These are phyloP conservation scores for Thelonectria olida DNA, from an alignment of 2,329 filamentous ascomycete species.

Conservation along the genomic window DNA sequence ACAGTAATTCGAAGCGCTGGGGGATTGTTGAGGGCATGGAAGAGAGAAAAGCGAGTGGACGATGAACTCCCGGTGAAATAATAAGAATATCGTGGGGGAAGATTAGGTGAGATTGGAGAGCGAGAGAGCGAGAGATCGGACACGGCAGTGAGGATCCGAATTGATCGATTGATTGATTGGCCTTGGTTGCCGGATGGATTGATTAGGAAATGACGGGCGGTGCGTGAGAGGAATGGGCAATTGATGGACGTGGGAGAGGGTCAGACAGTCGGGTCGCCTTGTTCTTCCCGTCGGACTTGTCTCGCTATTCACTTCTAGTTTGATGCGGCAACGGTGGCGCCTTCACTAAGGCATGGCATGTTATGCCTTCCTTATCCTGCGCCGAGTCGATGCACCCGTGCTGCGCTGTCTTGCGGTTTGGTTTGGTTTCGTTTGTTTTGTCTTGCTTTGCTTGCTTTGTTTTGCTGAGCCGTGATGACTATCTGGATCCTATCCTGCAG, in stretches of 20 bases:
- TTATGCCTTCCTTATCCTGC: slow-evolving; percentile 4
- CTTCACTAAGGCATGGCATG: background rate
- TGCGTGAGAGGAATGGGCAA: slow-evolving; percentile 8
- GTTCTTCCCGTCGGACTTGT: slow-evolving; percentile 19
- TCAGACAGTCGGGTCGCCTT: background rate
- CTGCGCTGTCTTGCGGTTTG: background rate
- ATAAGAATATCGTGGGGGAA: background rate
- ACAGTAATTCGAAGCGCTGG: slow-evolving; percentile 9
- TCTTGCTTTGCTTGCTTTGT: slow-evolving; percentile 8
- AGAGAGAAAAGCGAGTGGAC: slow-evolving; percentile 7
- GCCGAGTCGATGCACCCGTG: background rate
- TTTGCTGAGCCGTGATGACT: background rate
- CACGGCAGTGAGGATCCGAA: background rate
- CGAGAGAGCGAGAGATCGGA: slow-evolving; percentile 8
- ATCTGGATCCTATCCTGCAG: background rate
- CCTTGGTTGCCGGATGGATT: background rate
- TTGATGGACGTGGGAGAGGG: slow-evolving; percentile 1
- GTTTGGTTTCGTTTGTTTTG: background rate
- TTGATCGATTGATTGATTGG: slow-evolving; percentile 7
- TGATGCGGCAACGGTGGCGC: slow-evolving; percentile 9
- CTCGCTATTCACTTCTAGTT: slow-evolving; percentile 16
- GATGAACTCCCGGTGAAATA: background rate
- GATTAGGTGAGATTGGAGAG: background rate
- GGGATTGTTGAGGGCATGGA: background rate
- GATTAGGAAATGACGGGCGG: slow-evolving; percentile 19